These are phyloP conservation scores for Rhamnella rubrinervis DNA, from an alignment of 331 rosid genomes.

Conservation along the genomic window DNA sequence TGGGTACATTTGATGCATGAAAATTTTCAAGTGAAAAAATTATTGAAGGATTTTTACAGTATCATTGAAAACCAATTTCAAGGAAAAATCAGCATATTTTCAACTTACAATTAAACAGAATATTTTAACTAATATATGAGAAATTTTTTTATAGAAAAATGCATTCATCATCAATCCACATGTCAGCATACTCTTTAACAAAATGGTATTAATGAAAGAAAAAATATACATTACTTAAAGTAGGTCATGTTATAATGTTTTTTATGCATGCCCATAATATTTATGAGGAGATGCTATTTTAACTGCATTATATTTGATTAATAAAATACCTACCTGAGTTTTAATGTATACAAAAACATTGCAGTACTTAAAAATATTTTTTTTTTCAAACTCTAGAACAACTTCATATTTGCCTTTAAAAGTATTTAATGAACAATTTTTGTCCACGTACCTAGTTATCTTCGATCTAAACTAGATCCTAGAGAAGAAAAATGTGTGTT, in stretches of 20 bases:
- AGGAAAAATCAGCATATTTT: not conserved
- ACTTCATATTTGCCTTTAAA: not conserved
- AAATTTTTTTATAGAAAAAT: not conserved
- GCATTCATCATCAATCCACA: not conserved
- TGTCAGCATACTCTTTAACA: not conserved
- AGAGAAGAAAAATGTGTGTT: not conserved
- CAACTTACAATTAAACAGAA: not conserved
- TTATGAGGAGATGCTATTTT: not conserved
- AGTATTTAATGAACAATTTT: not conserved
- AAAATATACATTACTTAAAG: not conserved
- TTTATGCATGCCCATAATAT: not conserved
- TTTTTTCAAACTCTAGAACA: not conserved
- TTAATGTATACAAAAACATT: not conserved
- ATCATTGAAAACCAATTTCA: not conserved
- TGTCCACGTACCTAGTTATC: not conserved
- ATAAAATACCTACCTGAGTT: not conserved
- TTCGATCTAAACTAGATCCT: not conserved
- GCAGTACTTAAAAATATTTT: not conserved
- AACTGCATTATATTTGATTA: not conserved
- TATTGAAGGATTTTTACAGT: not conserved
- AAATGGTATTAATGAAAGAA: not conserved
- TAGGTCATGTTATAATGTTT: not conserved
- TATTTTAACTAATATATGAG: not conserved
- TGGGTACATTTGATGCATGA: not conserved
- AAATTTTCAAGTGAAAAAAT: not conserved